phyloP scores from a whole-genome alignment of 805 yeast species.

The Groenewaldozyma tartarivorans region DNA sequence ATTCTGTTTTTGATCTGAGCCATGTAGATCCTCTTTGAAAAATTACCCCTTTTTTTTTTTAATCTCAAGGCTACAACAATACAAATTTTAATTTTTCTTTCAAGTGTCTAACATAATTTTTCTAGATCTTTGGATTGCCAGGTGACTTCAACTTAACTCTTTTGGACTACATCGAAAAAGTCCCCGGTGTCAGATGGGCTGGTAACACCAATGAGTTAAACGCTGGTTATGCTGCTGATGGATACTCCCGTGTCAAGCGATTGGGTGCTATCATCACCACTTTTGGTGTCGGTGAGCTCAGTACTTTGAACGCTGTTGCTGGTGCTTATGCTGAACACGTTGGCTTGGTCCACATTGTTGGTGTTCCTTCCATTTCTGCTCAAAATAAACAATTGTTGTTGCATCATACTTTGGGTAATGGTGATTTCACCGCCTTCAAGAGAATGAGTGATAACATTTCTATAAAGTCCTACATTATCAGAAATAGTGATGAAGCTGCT shows the following conservation, averaged over 20 bases:
- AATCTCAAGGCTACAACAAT: no score
- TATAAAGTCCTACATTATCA: constrained; percentile 54
- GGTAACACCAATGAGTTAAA: constrained; percentile 87
- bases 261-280: constrained; percentile 70
- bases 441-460: constrained; percentile 70
- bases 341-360: constrained; percentile 75
- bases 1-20: no score
- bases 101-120: neutral
- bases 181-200: constrained; percentile 64
- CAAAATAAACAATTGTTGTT: constrained; percentile 63
- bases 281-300: constrained; percentile 84
- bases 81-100: no score
- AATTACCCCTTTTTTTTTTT: no score
- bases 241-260: constrained; percentile 75
- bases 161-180: constrained; percentile 56
- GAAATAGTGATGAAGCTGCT: constrained; percentile 58
- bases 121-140: constrained; percentile 43
- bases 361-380: constrained; percentile 71
- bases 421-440: constrained; percentile 70
- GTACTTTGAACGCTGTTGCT: constrained; percentile 78
- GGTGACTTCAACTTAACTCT: constrained; percentile 52
- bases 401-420: constrained; percentile 80
- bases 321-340: constrained; percentile 88
- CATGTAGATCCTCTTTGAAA: no score
- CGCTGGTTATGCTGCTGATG: constrained; percentile 85